Evolutionary conservation across 257 asterid species (phyloP), one percentile per base, ranked within the genome.

Genomic region (Euphrasia confusa): DNA sequence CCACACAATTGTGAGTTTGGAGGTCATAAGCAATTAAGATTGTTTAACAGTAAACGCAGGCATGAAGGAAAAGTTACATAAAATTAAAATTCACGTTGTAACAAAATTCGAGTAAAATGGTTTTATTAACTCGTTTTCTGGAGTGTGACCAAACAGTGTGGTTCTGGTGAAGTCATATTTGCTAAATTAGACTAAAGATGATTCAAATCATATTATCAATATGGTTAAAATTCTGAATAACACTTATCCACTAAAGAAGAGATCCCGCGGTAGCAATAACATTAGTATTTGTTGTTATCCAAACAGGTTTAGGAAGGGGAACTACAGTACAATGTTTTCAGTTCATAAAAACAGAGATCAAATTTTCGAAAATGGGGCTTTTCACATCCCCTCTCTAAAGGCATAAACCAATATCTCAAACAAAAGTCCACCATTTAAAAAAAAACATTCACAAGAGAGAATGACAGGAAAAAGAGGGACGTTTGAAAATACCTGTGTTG

Each of bases 401-500:
- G 54, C 54, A 48, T 14, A 14, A 45, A 45, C 7, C 6, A 37
- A 37, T 37, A 37, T 2, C 42, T 37, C 42, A 37, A 37, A 37
- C 42, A 37, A 37, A 37, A 3, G 8, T 3, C 11, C 8, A 37
- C 11, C 9, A 37, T 9, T 37, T 37, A 37, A 2, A 14, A 49
- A 14, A 6, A n/a, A 49, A 6, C 26, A 49, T 13, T 49, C 24
- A 49, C 17, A 12, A 9, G 44, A 27, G 24, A 56, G 18, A 56
- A 18, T 33, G 52, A 58, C 18, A 71, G 12, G 26, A 50, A 11
- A 17, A 0, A 0, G 37, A 58, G 14, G 68, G 40, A 63, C 64
- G 49, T 37, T 39, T 26, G 45, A 56, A 63, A 27, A 28, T 65
- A 88, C 98, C 96, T 88, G 92, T 8, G 95, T 81, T 60, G 96